phyloP scores from a whole-genome alignment of 371 early-diverging fungal species.

The Syncephalastrum sp. region DNA sequence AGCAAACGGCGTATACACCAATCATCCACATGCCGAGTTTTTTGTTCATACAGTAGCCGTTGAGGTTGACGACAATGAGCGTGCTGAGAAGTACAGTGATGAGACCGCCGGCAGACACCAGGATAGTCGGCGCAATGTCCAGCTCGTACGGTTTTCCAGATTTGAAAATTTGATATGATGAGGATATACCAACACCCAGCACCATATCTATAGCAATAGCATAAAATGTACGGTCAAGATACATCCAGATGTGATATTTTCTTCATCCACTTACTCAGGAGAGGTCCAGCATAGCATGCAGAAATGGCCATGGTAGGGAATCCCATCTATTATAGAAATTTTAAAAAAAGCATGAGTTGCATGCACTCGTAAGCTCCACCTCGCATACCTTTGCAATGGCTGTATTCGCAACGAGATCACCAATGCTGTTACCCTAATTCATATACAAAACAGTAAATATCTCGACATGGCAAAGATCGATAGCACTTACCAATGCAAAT shows the following conservation, averaged over 20 bases:
- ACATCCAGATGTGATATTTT: neutral
- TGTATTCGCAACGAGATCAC: constrained; percentile 82
- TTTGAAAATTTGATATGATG: constrained; percentile 50
- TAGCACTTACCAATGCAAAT: constrained; percentile 67
- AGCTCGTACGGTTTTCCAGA: constrained; percentile 41
- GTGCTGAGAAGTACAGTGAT: constrained; percentile 48
- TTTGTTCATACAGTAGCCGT: constrained; percentile 47
- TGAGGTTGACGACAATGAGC: constrained; percentile 49
- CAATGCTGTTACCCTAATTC: constrained; percentile 75
- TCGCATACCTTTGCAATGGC: constrained; percentile 64
- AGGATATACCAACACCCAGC: constrained; percentile 75
- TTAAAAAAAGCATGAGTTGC: neutral
- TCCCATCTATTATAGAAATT: constrained; percentile 59
- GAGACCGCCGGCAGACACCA: constrained; percentile 51
- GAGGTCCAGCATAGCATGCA: constrained; percentile 85
- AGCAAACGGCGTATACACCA: constrained; percentile 39
- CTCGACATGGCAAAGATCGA: neutral
- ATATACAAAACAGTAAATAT: neutral
- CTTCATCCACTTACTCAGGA: constrained; percentile 57
- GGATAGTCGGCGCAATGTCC: constrained; percentile 54
- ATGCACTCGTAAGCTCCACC: neutral
- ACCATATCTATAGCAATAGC: constrained; percentile 54
- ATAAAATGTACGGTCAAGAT: neutral
- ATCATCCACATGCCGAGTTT: constrained; percentile 55
- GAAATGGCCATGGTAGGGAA: constrained; percentile 84